Evolutionary conservation across 805 yeast genomes (phyloP).

Genomic region (Pichia cephalocereana): DNA sequence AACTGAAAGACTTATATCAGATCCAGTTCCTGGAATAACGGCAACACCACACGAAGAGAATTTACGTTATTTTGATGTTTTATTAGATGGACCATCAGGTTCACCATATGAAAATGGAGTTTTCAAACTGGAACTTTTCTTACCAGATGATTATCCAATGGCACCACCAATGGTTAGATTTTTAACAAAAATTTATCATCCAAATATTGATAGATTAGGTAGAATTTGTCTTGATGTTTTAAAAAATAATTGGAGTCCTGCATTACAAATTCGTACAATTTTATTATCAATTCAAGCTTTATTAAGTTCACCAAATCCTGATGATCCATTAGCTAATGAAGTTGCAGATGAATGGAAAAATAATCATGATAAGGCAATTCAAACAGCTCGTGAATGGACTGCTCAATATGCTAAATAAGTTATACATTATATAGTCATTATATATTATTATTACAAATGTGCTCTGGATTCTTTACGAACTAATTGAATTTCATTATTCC

Average conservation of each 20-base stretch:
- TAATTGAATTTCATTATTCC: constrained; percentile 35
- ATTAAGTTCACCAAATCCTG: constrained; percentile 94
- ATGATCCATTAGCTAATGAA: constrained; percentile 95
- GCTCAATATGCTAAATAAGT: constrained; percentile 39
- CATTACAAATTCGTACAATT: constrained; percentile 89
- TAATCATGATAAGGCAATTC: constrained; percentile 70
- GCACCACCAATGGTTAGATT: constrained; percentile 95
- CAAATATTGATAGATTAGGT: constrained; percentile 91
- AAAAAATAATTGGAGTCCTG: constrained; percentile 96
- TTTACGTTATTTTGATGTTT: constrained; percentile 84
- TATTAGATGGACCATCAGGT: constrained; percentile 82
- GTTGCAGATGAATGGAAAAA: constrained; percentile 96
- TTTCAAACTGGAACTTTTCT: constrained; percentile 74
- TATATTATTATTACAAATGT: constrained; percentile 6
- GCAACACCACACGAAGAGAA: constrained; percentile 94
- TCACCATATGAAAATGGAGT: constrained; percentile 83
- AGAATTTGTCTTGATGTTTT: constrained; percentile 92
- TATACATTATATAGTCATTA: neutral
- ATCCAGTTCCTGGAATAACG: constrained; percentile 93
- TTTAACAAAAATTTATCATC: constrained; percentile 90
- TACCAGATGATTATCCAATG: constrained; percentile 98
- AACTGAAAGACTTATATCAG: constrained; percentile 83
- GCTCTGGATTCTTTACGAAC: constrained; percentile 11
- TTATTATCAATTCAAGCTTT: constrained; percentile 87
- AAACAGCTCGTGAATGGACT: constrained; percentile 75